Evolutionary conservation across 2,329 filamentous ascomycete genomes (phyloP).

Genomic region (Phialophora chinensis): DNA sequence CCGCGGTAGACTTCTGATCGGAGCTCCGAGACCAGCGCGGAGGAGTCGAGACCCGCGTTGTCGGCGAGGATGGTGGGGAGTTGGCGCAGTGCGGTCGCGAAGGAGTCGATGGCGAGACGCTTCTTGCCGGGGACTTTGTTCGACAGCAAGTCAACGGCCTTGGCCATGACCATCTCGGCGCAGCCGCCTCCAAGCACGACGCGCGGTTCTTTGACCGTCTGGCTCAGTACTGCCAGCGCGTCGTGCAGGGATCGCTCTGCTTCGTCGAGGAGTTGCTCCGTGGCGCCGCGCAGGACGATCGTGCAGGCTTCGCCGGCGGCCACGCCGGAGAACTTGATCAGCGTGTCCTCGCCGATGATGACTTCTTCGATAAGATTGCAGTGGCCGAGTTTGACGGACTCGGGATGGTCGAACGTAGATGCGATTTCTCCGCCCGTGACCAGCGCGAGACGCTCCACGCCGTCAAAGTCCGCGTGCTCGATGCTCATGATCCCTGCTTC

Average conservation of each 20-base stretch:
- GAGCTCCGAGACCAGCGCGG: constrained; percentile 87
- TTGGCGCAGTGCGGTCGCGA: constrained; percentile 86
- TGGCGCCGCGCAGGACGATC: constrained; percentile 92
- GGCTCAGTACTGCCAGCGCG: constrained; percentile 91
- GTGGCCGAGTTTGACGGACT: constrained; percentile 92
- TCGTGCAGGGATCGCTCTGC: constrained; percentile 96
- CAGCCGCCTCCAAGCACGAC: constrained; percentile 95
- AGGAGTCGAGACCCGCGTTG: constrained; percentile 95
- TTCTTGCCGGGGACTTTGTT: constrained; percentile 97
- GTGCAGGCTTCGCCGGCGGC: constrained; percentile 94
- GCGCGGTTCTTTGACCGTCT: constrained; percentile 92
- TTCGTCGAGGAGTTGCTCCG: constrained; percentile 95
- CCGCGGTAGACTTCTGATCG: constrained; percentile 95
- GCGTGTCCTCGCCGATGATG: constrained; percentile 95
- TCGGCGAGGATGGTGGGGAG: constrained; percentile 96
- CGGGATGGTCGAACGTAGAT: constrained; percentile 96
- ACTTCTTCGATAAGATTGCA: constrained; percentile 97
- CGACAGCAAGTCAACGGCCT: constrained; percentile 91
- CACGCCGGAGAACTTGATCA: constrained; percentile 97
- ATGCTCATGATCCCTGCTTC: constrained; percentile 98
- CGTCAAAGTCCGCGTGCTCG: constrained; percentile 98
- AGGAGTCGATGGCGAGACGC: constrained; percentile 88
- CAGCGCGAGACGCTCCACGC: constrained; percentile 90
- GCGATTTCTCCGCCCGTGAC: constrained; percentile 98
- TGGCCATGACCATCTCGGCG: constrained; percentile 98